Percentiles rank a stretch among this genome's conserved stretches.
Conservation (phyloP, 2,329 filamentous ascomycete species). For the Cytospora piceicola region DNA sequence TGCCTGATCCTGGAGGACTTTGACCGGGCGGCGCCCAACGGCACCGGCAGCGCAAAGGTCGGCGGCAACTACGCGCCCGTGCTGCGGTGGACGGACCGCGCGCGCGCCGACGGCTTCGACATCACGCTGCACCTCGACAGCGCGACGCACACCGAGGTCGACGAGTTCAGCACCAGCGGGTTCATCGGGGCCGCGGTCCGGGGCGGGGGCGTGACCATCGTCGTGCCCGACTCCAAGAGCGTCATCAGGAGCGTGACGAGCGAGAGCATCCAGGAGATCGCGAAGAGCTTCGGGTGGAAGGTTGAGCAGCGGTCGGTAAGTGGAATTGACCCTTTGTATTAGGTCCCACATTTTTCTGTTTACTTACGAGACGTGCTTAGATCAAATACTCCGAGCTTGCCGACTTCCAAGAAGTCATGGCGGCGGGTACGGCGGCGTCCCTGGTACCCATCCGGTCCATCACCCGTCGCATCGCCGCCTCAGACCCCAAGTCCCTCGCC, state of each 20-base stretch:
- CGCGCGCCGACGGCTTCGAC: slow-evolving; percentile 78
- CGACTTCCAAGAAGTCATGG: slow-evolving; percentile 74
- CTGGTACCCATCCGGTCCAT: slow-evolving; percentile 92
- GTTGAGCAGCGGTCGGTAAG: slow-evolving; percentile 74
- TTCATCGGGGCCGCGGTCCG: slow-evolving; percentile 79
- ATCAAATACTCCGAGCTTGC: slow-evolving; percentile 66
- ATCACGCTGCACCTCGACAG: slow-evolving; percentile 95
- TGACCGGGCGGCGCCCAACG: slow-evolving; percentile 88
- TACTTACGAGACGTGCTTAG: slow-evolving; percentile 41
- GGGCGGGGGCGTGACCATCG: slow-evolving; percentile 65
- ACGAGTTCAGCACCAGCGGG: slow-evolving; percentile 94
- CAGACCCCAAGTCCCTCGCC: slow-evolving; percentile 46
- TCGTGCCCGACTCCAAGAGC: slow-evolving; percentile 84
- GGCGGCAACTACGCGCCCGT: slow-evolving; percentile 97
- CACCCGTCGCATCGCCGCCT: slow-evolving; percentile 61
- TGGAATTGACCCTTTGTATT: slow-evolving; percentile 29
- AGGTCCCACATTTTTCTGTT: neutral
- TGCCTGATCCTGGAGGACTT: slow-evolving; percentile 90
- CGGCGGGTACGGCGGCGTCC: slow-evolving; percentile 87
- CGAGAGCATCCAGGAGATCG: slow-evolving; percentile 77
- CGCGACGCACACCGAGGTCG: slow-evolving; percentile 79
- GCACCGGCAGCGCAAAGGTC: slow-evolving; percentile 89
- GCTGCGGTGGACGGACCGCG: slow-evolving; percentile 82
- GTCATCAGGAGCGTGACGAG: slow-evolving; percentile 88
- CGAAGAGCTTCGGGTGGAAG: slow-evolving; percentile 77